phyloP scores from a whole-genome alignment of 1,284 basidiomycete species.

The Schizopora paradoxa region DNA sequence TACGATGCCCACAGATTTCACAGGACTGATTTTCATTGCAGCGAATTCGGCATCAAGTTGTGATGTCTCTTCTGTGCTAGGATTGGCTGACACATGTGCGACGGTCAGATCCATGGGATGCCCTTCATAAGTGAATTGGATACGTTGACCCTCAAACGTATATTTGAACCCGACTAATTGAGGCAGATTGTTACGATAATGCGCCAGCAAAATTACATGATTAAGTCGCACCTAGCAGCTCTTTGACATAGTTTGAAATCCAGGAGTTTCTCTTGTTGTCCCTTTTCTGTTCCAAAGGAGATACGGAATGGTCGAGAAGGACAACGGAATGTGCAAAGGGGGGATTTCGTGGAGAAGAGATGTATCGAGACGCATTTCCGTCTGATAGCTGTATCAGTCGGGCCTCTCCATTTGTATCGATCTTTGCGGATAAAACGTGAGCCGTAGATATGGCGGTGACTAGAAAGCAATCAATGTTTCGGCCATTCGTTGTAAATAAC shows the following conservation, averaged over 20 bases:
- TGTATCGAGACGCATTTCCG: slow-evolving; percentile 34
- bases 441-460: slow-evolving; percentile 51
- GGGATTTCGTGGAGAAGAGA: slow-evolving; percentile 45
- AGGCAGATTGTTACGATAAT: background rate
- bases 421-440: slow-evolving; percentile 52
- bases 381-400: slow-evolving; percentile 45
- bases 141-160: slow-evolving; percentile 5
- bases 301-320: slow-evolving; percentile 40
- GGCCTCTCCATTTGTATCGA: slow-evolving; percentile 42
- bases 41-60: slow-evolving; percentile 38
- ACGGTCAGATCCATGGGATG: slow-evolving; percentile 48
- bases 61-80: slow-evolving; percentile 25
- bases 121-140: slow-evolving; percentile 39
- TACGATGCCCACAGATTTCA: slow-evolving; percentile 45
- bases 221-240: slow-evolving; percentile 9
- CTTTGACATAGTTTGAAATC: slow-evolving; percentile 13
- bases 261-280: slow-evolving; percentile 11
- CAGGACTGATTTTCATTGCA: slow-evolving; percentile 36
- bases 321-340: slow-evolving; percentile 47
- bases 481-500: slow-evolving; percentile 11
- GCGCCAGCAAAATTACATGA: background rate
- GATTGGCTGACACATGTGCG: slow-evolving; percentile 39
- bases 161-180: slow-evolving; percentile 15
- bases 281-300: slow-evolving; percentile 12
- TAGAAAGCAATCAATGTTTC: slow-evolving; percentile 26